A percentile compares a stretch with the other conserved stretches of the same genome.
These are phyloP conservation scores for Eutypa lata DNA, from an alignment of 2,329 filamentous ascomycete genomes.

Conservation along the genomic window DNA sequence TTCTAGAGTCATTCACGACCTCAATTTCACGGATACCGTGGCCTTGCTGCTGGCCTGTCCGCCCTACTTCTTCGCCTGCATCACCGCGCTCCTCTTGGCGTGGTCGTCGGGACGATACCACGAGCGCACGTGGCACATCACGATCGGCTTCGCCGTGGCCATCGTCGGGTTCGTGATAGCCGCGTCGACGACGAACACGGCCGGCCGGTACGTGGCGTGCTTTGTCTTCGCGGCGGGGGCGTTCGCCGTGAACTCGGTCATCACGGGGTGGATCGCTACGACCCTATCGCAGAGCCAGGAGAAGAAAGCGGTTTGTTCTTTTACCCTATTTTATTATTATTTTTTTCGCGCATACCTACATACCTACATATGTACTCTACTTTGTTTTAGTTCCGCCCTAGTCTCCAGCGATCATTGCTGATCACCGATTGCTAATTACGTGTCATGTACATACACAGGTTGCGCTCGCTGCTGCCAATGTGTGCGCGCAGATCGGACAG, in stretches of 20 bases:
- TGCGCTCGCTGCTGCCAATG: slow-evolving; percentile 1
- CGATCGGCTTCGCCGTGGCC: slow-evolving; percentile 36
- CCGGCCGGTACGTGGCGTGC: slow-evolving; percentile 37
- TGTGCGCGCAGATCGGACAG: slow-evolving; percentile 1
- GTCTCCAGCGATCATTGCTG: not conserved
- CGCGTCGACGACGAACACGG: slow-evolving; percentile 33
- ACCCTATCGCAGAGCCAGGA: slow-evolving; percentile 44
- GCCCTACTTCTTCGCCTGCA: slow-evolving; percentile 48
- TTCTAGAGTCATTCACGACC: slow-evolving; percentile 42
- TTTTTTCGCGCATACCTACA: too few relatives aligned
- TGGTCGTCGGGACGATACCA: slow-evolving; percentile 48
- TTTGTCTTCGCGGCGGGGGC: slow-evolving; percentile 39
- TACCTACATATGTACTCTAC: too few relatives aligned
- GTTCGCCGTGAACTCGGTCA: slow-evolving; percentile 43
- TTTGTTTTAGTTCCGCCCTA: too few relatives aligned
- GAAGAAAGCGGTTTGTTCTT: slow-evolving; percentile 38
- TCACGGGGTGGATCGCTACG: slow-evolving; percentile 42
- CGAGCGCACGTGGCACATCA: slow-evolving; percentile 49
- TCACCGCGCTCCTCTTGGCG: slow-evolving; percentile 42
- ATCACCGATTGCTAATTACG: not conserved
- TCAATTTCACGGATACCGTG: slow-evolving; percentile 46
- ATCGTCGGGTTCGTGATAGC: slow-evolving; percentile 37
- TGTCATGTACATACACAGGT: not conserved
- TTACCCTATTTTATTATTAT: not conserved
- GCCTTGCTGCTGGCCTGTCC: slow-evolving; percentile 52